These are phyloP conservation scores for Aspergillus alliaceus DNA, from an alignment of 2,329 filamentous ascomycete species.

Conservation along the genomic window DNA sequence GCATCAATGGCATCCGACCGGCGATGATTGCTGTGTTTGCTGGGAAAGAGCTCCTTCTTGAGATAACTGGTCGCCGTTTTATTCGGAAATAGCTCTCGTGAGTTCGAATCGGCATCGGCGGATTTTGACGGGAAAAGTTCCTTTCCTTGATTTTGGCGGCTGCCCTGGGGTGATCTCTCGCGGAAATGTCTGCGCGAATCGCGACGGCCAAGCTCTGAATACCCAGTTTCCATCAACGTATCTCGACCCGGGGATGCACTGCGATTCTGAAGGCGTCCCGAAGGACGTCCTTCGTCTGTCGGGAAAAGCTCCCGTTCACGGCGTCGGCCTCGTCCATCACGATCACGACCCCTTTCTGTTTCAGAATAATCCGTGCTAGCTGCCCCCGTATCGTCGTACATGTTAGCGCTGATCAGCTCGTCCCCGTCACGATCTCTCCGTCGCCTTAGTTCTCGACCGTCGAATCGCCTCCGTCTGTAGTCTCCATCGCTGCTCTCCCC, in stretches of 20 bases:
- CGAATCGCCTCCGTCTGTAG: conserved; percentile 57
- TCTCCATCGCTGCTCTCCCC: conserved; percentile 41
- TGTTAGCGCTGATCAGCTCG: conserved; percentile 68
- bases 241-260: conserved; percentile 62
- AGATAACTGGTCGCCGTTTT: conserved; percentile 44
- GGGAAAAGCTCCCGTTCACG: conserved; percentile 41
- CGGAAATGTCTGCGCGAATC: conserved; percentile 43
- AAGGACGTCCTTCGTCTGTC: conserved; percentile 29
- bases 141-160: conserved; percentile 40
- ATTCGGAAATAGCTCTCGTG: conserved; percentile 51
- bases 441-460: conserved; percentile 56
- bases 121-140: conserved; percentile 61
- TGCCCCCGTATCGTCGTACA: conserved; percentile 73
- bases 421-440: conserved; percentile 50
- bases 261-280: conserved; percentile 57
- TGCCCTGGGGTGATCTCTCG: conserved; percentile 40
- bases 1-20: conserved; percentile 55
- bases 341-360: conserved; percentile 28
- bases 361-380: conserved; percentile 28
- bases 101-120: conserved; percentile 30
- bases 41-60: conserved; percentile 61
- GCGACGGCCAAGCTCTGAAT: conserved; percentile 34
- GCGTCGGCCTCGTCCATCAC: conserved; percentile 29
- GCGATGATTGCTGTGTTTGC: conserved; percentile 46
- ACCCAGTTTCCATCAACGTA: conserved; percentile 44